A percentile compares a stretch with the other conserved stretches of the same genome.
Conservation (phyloP, 2,329 filamentous ascomycete genomes). For the Truncatella angustata region DNA sequence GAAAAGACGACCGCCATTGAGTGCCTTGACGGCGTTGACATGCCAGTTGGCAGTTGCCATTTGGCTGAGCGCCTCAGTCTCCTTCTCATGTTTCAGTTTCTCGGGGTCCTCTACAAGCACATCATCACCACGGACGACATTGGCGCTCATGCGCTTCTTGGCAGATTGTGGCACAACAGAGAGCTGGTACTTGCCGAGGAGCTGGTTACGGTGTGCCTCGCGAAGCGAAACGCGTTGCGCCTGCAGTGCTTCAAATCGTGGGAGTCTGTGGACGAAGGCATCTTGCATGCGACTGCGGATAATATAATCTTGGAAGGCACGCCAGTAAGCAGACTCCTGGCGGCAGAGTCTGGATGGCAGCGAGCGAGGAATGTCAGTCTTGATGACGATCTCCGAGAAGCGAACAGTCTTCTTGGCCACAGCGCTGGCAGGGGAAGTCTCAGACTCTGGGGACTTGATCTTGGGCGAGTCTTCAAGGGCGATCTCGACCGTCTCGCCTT, state of each 20-base stretch:
- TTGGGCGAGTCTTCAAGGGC: slow-evolving; percentile 29
- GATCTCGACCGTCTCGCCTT: slow-evolving; percentile 34
- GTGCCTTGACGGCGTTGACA: slow-evolving; percentile 57
- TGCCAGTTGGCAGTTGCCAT: slow-evolving; percentile 61
- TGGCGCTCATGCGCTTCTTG: slow-evolving; percentile 70
- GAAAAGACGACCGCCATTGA: slow-evolving; percentile 65
- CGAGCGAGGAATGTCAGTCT: slow-evolving; percentile 44
- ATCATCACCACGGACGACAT: slow-evolving; percentile 71
- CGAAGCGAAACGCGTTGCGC: slow-evolving; percentile 74
- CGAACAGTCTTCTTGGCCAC: slow-evolving; percentile 65
- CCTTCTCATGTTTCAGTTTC: slow-evolving; percentile 68
- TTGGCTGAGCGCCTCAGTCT: slow-evolving; percentile 76
- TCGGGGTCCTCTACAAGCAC: slow-evolving; percentile 60
- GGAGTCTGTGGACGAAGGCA: slow-evolving; percentile 79
- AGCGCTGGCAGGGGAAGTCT: slow-evolving; percentile 20
- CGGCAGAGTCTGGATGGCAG: slow-evolving; percentile 52
- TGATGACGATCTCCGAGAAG: slow-evolving; percentile 59
- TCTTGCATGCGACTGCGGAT: slow-evolving; percentile 67
- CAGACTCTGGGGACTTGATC: slow-evolving; percentile 23
- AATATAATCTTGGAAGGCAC: slow-evolving; percentile 76
- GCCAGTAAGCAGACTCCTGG: slow-evolving; percentile 80
- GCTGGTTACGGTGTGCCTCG: slow-evolving; percentile 72
- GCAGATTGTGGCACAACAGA: slow-evolving; percentile 65
- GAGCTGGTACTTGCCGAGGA: slow-evolving; percentile 83
- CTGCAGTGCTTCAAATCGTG: slow-evolving; percentile 86